Conservation (phyloP, 2,329 filamentous ascomycete species). For the Phoma sp. region DNA sequence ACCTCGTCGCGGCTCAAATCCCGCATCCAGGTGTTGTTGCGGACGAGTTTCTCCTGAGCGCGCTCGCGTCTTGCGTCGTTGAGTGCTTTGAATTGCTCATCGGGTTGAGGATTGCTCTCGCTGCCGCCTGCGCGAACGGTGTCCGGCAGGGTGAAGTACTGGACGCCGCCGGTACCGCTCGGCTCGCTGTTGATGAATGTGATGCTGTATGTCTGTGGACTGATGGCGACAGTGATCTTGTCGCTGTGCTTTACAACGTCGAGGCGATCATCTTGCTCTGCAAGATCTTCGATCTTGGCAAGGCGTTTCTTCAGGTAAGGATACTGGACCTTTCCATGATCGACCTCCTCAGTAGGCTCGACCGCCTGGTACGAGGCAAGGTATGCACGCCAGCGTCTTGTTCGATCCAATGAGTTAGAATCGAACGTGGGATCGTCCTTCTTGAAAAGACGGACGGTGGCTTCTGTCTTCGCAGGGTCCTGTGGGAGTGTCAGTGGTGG, state of each 20-base stretch:
- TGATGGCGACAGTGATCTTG: conserved; percentile 53
- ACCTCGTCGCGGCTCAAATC: conserved; percentile 54
- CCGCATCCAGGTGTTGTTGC: conserved; percentile 56
- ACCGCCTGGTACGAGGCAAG: conserved; percentile 89
- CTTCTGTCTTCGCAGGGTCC: conserved; percentile 70
- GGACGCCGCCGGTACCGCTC: conserved; percentile 39
- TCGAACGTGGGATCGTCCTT: conserved; percentile 82
- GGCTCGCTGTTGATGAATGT: conserved; percentile 51
- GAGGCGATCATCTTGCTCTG: conserved; percentile 37
- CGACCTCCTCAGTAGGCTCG: conserved; percentile 71
- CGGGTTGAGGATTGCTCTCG: conserved; percentile 42
- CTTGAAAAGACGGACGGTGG: conserved; percentile 82
- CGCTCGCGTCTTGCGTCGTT: conserved; percentile 43
- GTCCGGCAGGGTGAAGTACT: conserved; percentile 51
- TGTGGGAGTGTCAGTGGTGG: conserved; percentile 33
- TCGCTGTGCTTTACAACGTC: conserved; percentile 46
- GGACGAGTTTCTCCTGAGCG: conserved; percentile 50
- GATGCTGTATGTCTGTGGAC: conserved; percentile 51
- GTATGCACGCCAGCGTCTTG: conserved; percentile 88
- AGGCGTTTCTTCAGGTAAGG: conserved; percentile 52
- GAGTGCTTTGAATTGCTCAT: conserved; percentile 39
- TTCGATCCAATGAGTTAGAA: conserved; percentile 68
- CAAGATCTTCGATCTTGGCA: conserved; percentile 42
- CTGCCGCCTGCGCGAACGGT: conserved; percentile 42
- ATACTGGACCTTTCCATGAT: conserved; percentile 39